phyloP scores from a whole-genome alignment of 495 filamentous ascomycete species.

The Neurospora sp. region DNA sequence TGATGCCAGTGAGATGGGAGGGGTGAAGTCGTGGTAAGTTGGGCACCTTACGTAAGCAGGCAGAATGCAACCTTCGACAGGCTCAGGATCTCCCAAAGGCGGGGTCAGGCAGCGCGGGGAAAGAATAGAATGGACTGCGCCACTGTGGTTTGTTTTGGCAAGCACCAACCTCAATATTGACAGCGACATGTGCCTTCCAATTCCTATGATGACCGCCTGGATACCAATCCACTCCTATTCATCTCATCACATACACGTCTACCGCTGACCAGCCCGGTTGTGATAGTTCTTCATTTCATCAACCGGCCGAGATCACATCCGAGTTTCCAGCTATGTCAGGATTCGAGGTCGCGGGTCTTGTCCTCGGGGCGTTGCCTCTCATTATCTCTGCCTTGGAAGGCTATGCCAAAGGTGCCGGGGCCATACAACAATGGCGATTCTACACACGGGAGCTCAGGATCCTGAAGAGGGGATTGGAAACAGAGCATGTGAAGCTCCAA shows the following conservation, averaged over 20 bases:
- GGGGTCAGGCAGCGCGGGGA: background rate
- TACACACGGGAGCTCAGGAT: constrained; percentile 22
- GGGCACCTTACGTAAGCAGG: background rate
- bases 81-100: too few relatives aligned
- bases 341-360: constrained; percentile 32
- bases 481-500: constrained; percentile 23
- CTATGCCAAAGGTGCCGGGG: constrained; percentile 22
- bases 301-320: background rate
- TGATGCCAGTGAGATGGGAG: background rate
- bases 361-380: constrained; percentile 33
- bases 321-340: constrained; percentile 23
- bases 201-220: too few relatives aligned
- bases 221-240: background rate
- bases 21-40: background rate
- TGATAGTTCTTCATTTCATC: background rate
- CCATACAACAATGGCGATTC: constrained; percentile 15
- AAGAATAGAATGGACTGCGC: background rate
- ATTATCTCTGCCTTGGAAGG: constrained; percentile 28
- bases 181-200: background rate
- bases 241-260: background rate
- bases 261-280: background rate
- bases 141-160: background rate
- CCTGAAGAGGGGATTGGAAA: constrained; percentile 22
- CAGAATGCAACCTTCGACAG: background rate
- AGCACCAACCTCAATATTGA: background rate